Base-by-base conservation (phyloP, 208 protist genomes). In the Trypanosoma rangeli region DNA sequence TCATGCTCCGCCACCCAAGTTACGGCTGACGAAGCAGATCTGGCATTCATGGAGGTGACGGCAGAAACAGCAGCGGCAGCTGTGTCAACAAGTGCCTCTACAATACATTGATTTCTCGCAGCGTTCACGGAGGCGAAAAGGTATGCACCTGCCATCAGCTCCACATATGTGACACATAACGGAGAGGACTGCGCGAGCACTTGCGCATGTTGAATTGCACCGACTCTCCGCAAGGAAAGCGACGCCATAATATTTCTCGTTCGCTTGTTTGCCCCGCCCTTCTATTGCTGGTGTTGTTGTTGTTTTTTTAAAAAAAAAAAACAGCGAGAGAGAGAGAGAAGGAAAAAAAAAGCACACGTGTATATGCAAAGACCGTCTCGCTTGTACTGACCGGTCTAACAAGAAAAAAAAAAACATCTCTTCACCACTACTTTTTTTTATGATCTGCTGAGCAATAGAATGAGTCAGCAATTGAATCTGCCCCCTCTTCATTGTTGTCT, bases 91-190 rank as follows among this genome's bases (percentile, higher is more conserved):
- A 86, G 35, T 35, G 89, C 67, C 63, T 93, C 84, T 1, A 95
- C 24, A 22, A 83, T 52, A 60, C 86, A 93, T 65, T 83, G 59
- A 61, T 91, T 87, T 22, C 74, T 82, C 9, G 46, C 58, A 1
- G 63, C 48, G 24, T 79, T 62, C 0, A 86, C 82, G 5, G 78
- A 89, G 13, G 87, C 90, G 22, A 94, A 50, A 54, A 94, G 72
- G 37, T 70, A 85, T 12, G 87, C 76, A 15, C 69, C 79, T 13
- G 84, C 65, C n/a, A 66, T 62, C 3, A 94, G 53, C 54, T 92
- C 80, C 28, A 82, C 63, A 28, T 84, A 74, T 20, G 79, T 80
- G 15, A 55, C 46, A 55, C 26, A 72, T n/a, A 59, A 56, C n/a
- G 46, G 65, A 50, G 48, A 78, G n/a, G 31, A 29, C 33, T 18